Conservation (phyloP, 129 eudicot genomes). For the Silybum marianum region DNA sequence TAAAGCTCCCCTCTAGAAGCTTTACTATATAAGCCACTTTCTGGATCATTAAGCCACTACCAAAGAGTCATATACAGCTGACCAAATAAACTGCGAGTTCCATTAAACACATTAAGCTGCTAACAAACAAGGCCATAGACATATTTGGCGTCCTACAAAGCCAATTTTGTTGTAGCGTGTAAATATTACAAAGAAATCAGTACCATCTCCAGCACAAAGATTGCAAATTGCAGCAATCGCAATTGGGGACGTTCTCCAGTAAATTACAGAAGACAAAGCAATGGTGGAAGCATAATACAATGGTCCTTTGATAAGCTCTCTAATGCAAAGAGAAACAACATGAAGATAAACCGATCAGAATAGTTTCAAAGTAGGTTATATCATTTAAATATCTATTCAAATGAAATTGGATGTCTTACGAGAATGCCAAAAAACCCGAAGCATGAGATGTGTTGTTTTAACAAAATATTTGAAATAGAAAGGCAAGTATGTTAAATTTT, state of each 20-base stretch:
- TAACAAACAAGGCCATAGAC: not conserved
- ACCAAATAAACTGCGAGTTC: too few species aligned
- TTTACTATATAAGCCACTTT: too few species aligned
- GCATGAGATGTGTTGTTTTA: not conserved
- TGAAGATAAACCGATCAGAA: not conserved
- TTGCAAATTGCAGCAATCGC: conserved; percentile 72
- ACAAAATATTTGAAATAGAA: too few species aligned
- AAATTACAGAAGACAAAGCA: conserved; percentile 54
- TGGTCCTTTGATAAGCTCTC: conserved; percentile 79
- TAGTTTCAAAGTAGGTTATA: not conserved
- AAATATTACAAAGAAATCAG: not conserved
- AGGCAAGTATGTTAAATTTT: not conserved
- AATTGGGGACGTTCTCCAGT: conserved; percentile 79
- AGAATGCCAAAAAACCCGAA: not conserved
- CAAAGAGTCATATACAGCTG: too few species aligned
- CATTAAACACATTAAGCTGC: too few species aligned
- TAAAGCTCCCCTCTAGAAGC: too few species aligned
- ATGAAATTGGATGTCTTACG: not conserved
- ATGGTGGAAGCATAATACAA: conserved; percentile 69
- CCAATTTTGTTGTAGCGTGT: not conserved
- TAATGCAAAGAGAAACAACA: conserved; percentile 30
- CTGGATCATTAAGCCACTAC: too few species aligned
- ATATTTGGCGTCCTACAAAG: not conserved
- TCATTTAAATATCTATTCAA: not conserved
- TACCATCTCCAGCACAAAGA: conserved; percentile 92